Evolutionary conservation across 225 moss, liverwort and hornwort genomes (phyloP).

Genomic region (Rhytidiadelphus loreus): DNA sequence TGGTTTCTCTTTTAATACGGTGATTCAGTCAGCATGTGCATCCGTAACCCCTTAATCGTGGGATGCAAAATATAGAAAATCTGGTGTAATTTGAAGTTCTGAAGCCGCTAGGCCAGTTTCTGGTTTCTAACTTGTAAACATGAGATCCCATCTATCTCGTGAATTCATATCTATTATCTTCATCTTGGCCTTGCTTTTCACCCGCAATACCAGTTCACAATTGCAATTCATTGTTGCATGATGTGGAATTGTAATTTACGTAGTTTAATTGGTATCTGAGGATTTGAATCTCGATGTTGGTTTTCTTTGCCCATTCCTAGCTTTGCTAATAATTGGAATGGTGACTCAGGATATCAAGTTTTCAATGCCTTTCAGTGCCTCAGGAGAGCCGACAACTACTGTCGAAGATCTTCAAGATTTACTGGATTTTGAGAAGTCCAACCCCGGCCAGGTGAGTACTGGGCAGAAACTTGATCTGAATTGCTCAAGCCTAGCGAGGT

Average conservation of each 20-base stretch:
- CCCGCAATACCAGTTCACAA: background rate
- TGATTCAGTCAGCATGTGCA: background rate
- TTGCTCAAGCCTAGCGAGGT: background rate
- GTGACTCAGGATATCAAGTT: conserved; percentile 71
- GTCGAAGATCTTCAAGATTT: conserved; percentile 85
- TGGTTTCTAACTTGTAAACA: background rate
- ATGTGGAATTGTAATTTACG: background rate
- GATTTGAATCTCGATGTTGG: background rate
- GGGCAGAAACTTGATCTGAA: background rate
- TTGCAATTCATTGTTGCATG: background rate
- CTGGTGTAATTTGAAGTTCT: background rate
- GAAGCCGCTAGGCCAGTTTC: background rate
- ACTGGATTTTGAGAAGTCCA: conserved; percentile 77
- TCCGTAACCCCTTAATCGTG: background rate
- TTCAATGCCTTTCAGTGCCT: conserved; percentile 65
- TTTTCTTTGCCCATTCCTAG: background rate
- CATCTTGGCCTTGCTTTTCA: background rate
- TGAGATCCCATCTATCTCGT: background rate
- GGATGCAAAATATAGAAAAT: background rate
- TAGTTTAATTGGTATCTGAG: background rate
- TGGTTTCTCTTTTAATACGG: background rate
- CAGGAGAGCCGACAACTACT: conserved; percentile 41
- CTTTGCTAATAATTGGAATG: background rate
- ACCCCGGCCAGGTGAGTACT: conserved; percentile 70
- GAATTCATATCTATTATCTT: background rate